Evolutionary conservation across 78 protist genomes (phyloP), one percentile per base, ranked within the genome.

Genomic region (Dictyostelium capitatum): DNA sequence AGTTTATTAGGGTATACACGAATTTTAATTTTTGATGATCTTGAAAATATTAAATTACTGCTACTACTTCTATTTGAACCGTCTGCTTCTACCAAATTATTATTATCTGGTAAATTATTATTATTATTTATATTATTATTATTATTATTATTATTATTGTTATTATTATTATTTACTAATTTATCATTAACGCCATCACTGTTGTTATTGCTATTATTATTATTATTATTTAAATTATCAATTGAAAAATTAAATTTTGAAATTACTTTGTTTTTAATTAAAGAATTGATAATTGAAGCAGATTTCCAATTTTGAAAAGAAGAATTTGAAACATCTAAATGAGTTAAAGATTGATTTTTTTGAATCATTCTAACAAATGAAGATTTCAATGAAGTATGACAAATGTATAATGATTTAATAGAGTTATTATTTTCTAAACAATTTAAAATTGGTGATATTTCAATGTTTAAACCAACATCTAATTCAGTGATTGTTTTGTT

Each of bases 241-340:
- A 50, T n/a, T 30, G 89, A 67, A 17, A 67, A 82, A 65, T 82
- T 82, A 7, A 82, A 25, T 67, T 82, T 82, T 23, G 62, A 50
- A 30, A 82, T 64, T n/a, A 77, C 9, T 47, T 51, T 43, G 51
- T 82, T 82, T 67, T 82, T 82, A 11, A 82, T 50, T 12, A 74
- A n/a, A 47, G 57, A 37, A 23, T 74, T 74, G 5, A 65, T 72
- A 1, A 70, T 43, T 17, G 59, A 28, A 12, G 37, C 15, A 46
- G 62, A 41, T 64, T 64, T 80, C 57, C 80, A 47, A 77, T 30
- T 47, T 25, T 65, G 54, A 51, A 62, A 82, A 28, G 46, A 23
- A 82, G 89, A 82, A 53, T 82, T 46, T n/a, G 89, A 82, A 14
- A 82, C 56, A 11, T 82, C 89, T 15, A 82, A 23, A 25, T 23